Conservation (phyloP, 257 asterid genomes). For the Scutellaria barbata region DNA sequence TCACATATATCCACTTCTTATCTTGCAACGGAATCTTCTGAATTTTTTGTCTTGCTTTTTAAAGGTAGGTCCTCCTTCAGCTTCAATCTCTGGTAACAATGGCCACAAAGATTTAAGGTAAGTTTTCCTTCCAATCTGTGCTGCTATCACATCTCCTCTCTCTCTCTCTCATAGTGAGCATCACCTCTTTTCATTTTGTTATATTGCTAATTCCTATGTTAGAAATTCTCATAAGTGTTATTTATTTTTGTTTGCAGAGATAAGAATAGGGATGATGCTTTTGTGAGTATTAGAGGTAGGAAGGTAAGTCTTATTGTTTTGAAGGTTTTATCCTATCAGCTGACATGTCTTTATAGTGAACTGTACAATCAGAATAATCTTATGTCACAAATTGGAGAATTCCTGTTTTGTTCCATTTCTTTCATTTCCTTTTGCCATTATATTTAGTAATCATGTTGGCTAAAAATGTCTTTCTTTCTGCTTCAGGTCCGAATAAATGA, state of each 20-base stretch:
- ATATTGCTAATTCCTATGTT: conserved; percentile 1
- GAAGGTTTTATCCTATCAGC: conserved; percentile 7
- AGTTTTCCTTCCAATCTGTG: conserved; percentile 11
- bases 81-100: conserved; percentile 55
- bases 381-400: not conserved
- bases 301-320: conserved; percentile 52
- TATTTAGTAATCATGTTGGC: conserved; percentile 14
- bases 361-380: conserved; percentile 14
- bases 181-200: conserved; percentile 3
- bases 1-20: conserved; percentile 10
- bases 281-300: conserved; percentile 64
- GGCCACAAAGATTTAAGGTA: conserved; percentile 71
- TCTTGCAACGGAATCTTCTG: conserved; percentile 5
- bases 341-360: not conserved
- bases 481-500: conserved; percentile 72
- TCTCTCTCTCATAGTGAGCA: not conserved
- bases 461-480: conserved; percentile 25
- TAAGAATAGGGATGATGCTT: conserved; percentile 61
- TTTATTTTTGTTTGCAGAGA: conserved; percentile 48
- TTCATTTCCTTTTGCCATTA: not conserved
- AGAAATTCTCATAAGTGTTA: conserved; percentile 30
- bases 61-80: conserved; percentile 52
- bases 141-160: not conserved
- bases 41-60: conserved; percentile 10
- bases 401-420: not conserved